Conservation (phyloP, 2,329 filamentous ascomycete species). For the Gnomoniopsis smithogilvyi region DNA sequence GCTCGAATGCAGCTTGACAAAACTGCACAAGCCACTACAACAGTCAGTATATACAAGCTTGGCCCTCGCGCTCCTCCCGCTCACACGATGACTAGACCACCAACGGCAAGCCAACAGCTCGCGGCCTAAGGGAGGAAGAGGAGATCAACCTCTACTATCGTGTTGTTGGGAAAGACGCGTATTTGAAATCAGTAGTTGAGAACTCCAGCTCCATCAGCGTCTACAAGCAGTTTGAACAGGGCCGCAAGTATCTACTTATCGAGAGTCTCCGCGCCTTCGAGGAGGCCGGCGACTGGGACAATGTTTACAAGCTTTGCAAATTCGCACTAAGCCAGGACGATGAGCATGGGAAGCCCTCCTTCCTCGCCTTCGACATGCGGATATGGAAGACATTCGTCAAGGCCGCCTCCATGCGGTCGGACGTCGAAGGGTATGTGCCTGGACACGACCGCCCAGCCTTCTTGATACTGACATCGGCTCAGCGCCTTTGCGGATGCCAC, state of each 20-base stretch:
- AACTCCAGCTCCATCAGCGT: constrained; percentile 32
- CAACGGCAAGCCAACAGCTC: constrained; percentile 21
- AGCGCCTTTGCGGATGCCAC: constrained; percentile 28
- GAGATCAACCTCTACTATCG: constrained; percentile 49
- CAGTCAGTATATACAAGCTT: constrained; percentile 27
- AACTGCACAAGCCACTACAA: constrained; percentile 43
- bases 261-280: constrained; percentile 37
- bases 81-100: not conserved
- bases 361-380: constrained; percentile 42
- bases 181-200: constrained; percentile 32
- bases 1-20: constrained; percentile 49
- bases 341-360: constrained; percentile 33
- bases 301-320: constrained; percentile 40
- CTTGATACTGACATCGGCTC: not conserved
- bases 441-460: not conserved
- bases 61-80: not conserved
- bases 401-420: constrained; percentile 27
- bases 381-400: constrained; percentile 32
- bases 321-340: constrained; percentile 38
- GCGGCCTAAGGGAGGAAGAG: constrained; percentile 43
- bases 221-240: constrained; percentile 40
- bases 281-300: constrained; percentile 37
- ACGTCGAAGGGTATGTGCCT: constrained; percentile 25
- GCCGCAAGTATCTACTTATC: constrained; percentile 45
- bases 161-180: constrained; percentile 42